Percentiles rank a stretch among this genome's conserved stretches.
These are phyloP conservation scores for Xylaria curta DNA, from an alignment of 495 filamentous ascomycete genomes.

Conservation along the genomic window DNA sequence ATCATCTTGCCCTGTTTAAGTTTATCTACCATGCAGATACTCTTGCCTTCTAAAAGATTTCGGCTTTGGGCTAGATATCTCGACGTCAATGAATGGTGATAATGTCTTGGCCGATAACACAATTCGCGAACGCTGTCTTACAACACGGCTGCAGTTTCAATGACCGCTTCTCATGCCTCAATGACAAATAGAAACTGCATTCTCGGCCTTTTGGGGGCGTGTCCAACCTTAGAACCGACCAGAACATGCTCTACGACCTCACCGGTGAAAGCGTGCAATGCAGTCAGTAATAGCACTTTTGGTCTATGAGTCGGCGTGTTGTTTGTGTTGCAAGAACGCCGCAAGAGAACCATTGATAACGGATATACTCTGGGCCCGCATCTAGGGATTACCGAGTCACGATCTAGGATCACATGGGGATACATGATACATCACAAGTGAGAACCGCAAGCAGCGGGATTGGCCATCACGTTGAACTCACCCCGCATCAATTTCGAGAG, in stretches of 20 bases:
- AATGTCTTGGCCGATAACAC: conserved; percentile 9
- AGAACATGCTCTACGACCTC: not conserved
- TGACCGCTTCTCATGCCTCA: conserved; percentile 10
- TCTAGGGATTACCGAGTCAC: not conserved
- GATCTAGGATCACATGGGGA: conserved; percentile 12
- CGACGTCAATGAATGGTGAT: not conserved
- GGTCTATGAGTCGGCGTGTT: not conserved
- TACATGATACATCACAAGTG: conserved; percentile 1
- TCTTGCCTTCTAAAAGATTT: not conserved
- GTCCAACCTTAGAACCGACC: conserved; percentile 11
- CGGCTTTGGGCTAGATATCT: not conserved
- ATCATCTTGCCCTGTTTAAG: not conserved
- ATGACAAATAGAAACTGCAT: conserved; percentile 13
- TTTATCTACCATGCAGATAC: not conserved
- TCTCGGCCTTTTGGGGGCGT: not conserved
- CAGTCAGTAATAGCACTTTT: not conserved
- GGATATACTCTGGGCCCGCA: conserved; percentile 9
- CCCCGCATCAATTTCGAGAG: conserved; percentile 11
- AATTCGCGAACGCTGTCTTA: conserved; percentile 4
- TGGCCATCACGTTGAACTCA: conserved; percentile 8
- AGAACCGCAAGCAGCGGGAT: not conserved
- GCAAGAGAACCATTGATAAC: not conserved
- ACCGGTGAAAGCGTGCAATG: conserved; percentile 21
- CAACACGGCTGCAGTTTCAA: conserved; percentile 1
- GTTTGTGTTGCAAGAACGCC: conserved; percentile 5